Base-by-base conservation (phyloP, 2,329 filamentous ascomycete species). In the Claviceps sp. region DNA sequence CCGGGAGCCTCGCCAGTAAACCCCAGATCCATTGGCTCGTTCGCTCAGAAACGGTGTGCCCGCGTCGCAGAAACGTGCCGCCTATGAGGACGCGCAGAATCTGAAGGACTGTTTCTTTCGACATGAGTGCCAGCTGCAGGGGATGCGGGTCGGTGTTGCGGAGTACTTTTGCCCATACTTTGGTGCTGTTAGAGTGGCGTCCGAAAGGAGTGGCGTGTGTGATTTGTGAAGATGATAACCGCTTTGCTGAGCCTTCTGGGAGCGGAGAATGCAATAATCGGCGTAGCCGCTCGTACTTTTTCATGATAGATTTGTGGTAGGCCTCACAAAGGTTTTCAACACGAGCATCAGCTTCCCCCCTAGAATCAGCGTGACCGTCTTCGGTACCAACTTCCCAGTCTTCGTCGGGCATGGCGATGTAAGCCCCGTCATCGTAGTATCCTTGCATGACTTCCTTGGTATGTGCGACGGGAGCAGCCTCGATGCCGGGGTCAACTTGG, bases 1-100 rank as follows among this genome's bases (percentile, higher is more conserved):
- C 85, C 0, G 86, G 83, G 53, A 91, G 75, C 52, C 82, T 78
- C 2, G 86, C 88, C 45, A 96, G 71, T 52, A 95, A 67, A 0
- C 85, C 82, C 90, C 89, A 96, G 4, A 87, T 72, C 91, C 91
- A 97, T 16, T 81, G 76, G 54, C 88, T 89, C 4, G 86, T 81
- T 47, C 82, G 77, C 59, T 79, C 76, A 26, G 79, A 73, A 34
- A 88, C 71, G 34, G 76, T 73, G 22, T 72, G 67, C n/a, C 77
- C 78, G 48, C 75, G 76, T 45, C 75, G 76, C 50, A 85, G 75
- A 49, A 85, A 79, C 54, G 79, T 80, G 50, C 80, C 79, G 17
- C 76, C 74, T 29, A 85, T 71, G n/a, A 86, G 68, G 50, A 90
- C 72, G 26, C 78, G 75, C 40, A 95, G 64, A 36, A 91, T 72